phyloP scores from a whole-genome alignment of 331 rosid genomes.

The Erythrophleum ivorense region DNA sequence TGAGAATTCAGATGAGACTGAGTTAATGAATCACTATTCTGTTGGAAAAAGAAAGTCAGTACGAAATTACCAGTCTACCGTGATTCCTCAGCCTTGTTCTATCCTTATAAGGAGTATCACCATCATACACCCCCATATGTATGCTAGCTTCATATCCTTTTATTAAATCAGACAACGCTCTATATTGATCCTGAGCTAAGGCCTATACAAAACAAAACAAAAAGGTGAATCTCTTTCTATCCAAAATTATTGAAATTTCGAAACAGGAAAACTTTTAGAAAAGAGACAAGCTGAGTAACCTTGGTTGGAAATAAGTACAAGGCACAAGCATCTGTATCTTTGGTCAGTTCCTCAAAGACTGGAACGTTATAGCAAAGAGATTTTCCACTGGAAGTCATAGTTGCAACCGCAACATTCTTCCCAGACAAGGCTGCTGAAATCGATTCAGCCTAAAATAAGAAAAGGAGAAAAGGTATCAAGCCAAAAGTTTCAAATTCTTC shows the following conservation, averaged over 20 bases:
- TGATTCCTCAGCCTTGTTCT: conserved; percentile 70
- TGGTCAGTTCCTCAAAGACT: conserved; percentile 68
- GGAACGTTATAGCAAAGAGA: conserved; percentile 90
- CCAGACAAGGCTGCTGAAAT: conserved; percentile 76
- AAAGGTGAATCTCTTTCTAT: too few relatives aligned
- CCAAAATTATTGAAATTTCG: too few relatives aligned
- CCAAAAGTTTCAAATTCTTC: too few relatives aligned
- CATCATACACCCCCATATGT: conserved; percentile 83
- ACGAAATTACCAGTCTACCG: conserved; percentile 87
- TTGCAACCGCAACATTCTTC: conserved; percentile 77
- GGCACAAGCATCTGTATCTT: conserved; percentile 62
- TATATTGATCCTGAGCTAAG: conserved; percentile 88
- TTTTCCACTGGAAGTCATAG: conserved; percentile 94
- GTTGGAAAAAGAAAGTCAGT: too few relatives aligned
- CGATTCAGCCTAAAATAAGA: conserved; percentile 80
- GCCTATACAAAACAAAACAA: too few relatives aligned
- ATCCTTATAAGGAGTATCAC: conserved; percentile 72
- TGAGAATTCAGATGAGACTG: too few relatives aligned
- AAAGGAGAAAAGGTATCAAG: too few relatives aligned
- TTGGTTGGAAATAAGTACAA: conserved; percentile 88
- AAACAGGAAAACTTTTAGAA: too few relatives aligned
- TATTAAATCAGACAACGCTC: conserved; percentile 66
- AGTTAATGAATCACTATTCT: too few relatives aligned
- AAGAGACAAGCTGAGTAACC: too few relatives aligned
- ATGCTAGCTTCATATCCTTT: conserved; percentile 61